Conservation (phyloP, 345 rosid genomes). For the Lepidium aucheri region DNA sequence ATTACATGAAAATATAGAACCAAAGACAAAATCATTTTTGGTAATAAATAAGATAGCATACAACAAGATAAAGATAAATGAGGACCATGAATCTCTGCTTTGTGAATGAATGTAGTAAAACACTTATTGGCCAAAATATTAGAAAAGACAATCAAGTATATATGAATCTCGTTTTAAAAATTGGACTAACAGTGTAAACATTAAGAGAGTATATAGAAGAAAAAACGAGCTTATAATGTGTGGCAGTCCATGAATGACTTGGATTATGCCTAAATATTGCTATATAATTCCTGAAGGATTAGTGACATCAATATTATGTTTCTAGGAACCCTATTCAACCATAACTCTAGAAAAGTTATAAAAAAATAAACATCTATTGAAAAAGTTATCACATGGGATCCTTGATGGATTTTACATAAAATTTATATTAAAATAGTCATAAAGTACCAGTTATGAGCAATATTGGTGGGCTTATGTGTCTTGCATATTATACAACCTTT, state of each 20-base stretch:
- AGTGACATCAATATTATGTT: background rate
- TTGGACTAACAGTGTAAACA: background rate
- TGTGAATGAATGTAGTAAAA: background rate
- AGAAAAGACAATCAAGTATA: background rate
- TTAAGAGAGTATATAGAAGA: background rate
- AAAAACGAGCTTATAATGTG: background rate
- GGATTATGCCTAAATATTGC: background rate
- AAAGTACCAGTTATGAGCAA: no score
- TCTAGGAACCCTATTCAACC: background rate
- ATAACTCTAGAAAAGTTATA: background rate
- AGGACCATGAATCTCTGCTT: background rate
- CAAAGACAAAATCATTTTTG: background rate
- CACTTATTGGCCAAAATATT: background rate
- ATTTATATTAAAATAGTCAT: background rate
- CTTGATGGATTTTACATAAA: background rate
- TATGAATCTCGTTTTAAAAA: background rate
- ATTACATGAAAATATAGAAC: background rate
- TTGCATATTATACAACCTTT: no score
- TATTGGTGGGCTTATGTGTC: no score
- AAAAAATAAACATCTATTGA: background rate
- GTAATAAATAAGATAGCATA: background rate
- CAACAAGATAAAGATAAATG: background rate
- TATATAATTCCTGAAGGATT: background rate
- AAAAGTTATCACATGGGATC: no score
- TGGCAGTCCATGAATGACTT: background rate